These are phyloP conservation scores for Pseudocercospora cruenta DNA, from an alignment of 2,329 filamentous ascomycete species.

Conservation along the genomic window DNA sequence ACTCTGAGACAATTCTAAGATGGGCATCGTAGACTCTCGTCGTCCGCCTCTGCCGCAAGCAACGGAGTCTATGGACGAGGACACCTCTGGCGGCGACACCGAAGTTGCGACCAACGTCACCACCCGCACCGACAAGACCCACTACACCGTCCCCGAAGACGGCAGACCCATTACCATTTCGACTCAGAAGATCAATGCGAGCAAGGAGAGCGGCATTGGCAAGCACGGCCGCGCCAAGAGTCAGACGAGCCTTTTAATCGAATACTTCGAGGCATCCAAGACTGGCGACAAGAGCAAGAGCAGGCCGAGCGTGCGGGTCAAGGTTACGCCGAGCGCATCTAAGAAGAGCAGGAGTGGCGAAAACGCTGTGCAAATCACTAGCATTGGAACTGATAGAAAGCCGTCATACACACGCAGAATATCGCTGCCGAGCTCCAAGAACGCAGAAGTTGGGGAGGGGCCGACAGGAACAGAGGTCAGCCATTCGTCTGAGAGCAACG, in stretches of 20 bases:
- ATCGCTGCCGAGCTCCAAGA: constrained; percentile 58
- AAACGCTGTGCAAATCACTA: constrained; percentile 84
- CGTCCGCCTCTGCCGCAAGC: constrained; percentile 71
- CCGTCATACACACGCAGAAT: constrained; percentile 70
- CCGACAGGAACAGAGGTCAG: constrained; percentile 55
- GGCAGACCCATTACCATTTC: constrained; percentile 90
- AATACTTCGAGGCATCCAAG: constrained; percentile 89
- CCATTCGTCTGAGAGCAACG: constrained; percentile 79
- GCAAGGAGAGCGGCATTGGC: constrained; percentile 54
- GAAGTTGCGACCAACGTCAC: constrained; percentile 70
- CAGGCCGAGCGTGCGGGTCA: constrained; percentile 79
- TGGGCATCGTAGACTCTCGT: constrained; percentile 25
- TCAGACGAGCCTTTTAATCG: constrained; percentile 88
- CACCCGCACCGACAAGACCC: constrained; percentile 68
- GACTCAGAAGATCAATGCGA: constrained; percentile 63
- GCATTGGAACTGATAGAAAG: constrained; percentile 73
- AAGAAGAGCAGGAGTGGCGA: constrained; percentile 56
- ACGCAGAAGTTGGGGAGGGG: constrained; percentile 38
- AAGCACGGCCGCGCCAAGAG: constrained; percentile 63
- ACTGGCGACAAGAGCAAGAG: constrained; percentile 63
- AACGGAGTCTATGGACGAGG: constrained; percentile 68
- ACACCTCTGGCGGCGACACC: constrained; percentile 47
- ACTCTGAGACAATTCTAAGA: constrained; percentile 20
- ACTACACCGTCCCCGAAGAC: constrained; percentile 81
- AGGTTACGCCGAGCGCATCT: constrained; percentile 74